Base-by-base conservation (phyloP, 1,284 basidiomycete genomes). In the Ganoderma lucidum region DNA sequence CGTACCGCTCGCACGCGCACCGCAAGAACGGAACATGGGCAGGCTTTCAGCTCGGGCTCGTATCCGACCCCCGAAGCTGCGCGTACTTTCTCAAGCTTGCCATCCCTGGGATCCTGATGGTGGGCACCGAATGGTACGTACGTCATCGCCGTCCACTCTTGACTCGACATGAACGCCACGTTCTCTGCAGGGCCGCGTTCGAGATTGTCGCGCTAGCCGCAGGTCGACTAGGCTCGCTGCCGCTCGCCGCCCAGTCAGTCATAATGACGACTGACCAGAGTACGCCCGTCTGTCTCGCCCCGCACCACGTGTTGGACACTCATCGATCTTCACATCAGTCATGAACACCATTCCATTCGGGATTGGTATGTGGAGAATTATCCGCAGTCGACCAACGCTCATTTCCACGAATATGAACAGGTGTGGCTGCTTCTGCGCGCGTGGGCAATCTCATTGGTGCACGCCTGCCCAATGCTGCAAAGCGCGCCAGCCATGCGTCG, bases 211-310 rank as follows among this genome's bases (percentile, higher is more conserved):
- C 92, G 5, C 80, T 93, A 28, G 90, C 90, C n/a, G 92, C 93
- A 10, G 92, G 91, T 19, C 83, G 87, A 28, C 81, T 94, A 1
- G 91, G 92, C 10, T 75, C 85, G n/a, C 77, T 91, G 45, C 82
- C 91, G 1, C 83, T 94, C 23, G 92, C 90, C 4, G 91, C 91
- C 2, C 92, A 94, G 76, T 90, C 90, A 0, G 89, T 93, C 53
- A 93, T 94, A 69, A 93, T 94, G 90, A 94, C 93, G n/a, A 87
- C 89, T 14, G 93, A 94, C 76, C 92, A 94, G 79, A 90, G 91
- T 91, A 70, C 70, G 81, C 28, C 8, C 48, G 48, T 28, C 74
- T 15, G 2, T 23, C 37, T 23, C 10, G 28, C 19, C n/a, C 44
- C 30, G 44, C n/a, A 41, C 58, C 58, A 28, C 53, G n/a, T 39